Evolutionary conservation across 257 asterid species (phyloP), one percentile per base, ranked within the genome.

Genomic region (Scutellaria minor): DNA sequence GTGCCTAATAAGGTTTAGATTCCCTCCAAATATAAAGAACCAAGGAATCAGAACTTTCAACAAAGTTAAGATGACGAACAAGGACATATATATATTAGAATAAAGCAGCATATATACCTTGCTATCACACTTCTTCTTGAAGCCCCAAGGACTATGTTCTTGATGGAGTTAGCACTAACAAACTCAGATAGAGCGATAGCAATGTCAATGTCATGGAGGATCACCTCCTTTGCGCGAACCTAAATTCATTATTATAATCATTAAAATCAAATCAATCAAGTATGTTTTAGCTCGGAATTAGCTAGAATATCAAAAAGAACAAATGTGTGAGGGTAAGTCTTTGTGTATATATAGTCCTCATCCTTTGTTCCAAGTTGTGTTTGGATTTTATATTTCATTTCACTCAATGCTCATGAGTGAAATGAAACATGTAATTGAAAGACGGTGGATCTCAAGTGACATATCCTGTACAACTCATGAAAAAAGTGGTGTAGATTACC

Each of bases 211-310:
- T 78, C 85, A 22, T 84, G 85, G 35, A 90, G 84, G 72, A 86
- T 71, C 68, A 87, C 89, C 85, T 93, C 98, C 66, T 60, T 85
- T 9, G 81, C 83, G 8, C 83, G 89, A 83, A 92, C 78, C 97
- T 92, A 66, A 64, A 81, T 22, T 41, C 47, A 44, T 61, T 40
- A 53, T 35, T 9, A 27, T 45, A 47, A 37, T 27, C 53, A 47
- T 40, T 14, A 54, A 3, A 6, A n/a, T 22, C 40, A 40, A 40
- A 68, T 46, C 10, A 40, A 52, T 70, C 12, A 5, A 47, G 52
- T 39, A 37, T 15, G 47, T 10, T n/a, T 41, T 20, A 4, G n/a
- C 7, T 6, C 5, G 22, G 40, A 55, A 55, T 56, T 3, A 31
- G 62, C 24, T 56, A 5, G 41, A 56, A 56, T 56, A 40, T 40